These are phyloP conservation scores for Alternaria sp. DNA, from an alignment of 2,329 filamentous ascomycete species.

Conservation along the genomic window DNA sequence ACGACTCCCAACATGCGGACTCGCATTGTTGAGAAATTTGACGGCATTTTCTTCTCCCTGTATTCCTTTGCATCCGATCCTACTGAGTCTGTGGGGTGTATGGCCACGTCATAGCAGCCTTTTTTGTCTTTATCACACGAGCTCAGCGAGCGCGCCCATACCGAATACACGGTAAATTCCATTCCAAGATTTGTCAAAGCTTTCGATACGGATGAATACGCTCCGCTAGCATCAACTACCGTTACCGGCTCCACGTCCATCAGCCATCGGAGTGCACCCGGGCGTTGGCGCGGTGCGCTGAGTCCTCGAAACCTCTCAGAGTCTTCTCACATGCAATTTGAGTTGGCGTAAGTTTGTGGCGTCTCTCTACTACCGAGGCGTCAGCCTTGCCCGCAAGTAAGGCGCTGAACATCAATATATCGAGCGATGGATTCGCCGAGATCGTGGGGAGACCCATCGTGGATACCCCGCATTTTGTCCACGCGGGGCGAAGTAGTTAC, in stretches of 20 bases:
- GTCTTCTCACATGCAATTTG: neutral
- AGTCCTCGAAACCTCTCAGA: neutral
- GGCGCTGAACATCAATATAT: neutral
- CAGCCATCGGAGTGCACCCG: neutral
- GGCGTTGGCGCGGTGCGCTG: neutral
- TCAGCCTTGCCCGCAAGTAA: neutral
- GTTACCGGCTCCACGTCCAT: neutral
- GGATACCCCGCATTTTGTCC: slow-evolving; percentile 21
- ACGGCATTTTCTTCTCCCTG: neutral
- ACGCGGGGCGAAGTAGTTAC: slow-evolving; percentile 3
- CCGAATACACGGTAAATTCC: neutral
- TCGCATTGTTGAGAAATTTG: neutral
- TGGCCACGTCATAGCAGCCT: neutral
- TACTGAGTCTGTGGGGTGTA: neutral
- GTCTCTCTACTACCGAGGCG: neutral
- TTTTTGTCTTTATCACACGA: neutral
- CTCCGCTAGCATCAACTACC: neutral
- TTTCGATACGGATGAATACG: neutral
- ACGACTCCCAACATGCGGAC: neutral
- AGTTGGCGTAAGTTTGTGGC: neutral
- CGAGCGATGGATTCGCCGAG: neutral
- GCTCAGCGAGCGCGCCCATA: neutral
- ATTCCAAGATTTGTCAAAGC: neutral
- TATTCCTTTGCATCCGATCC: neutral
- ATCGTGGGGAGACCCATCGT: slow-evolving; percentile 5